Evolutionary conservation across 805 yeast species (phyloP).

Genomic region (Yamadazyma ubonensis): DNA sequence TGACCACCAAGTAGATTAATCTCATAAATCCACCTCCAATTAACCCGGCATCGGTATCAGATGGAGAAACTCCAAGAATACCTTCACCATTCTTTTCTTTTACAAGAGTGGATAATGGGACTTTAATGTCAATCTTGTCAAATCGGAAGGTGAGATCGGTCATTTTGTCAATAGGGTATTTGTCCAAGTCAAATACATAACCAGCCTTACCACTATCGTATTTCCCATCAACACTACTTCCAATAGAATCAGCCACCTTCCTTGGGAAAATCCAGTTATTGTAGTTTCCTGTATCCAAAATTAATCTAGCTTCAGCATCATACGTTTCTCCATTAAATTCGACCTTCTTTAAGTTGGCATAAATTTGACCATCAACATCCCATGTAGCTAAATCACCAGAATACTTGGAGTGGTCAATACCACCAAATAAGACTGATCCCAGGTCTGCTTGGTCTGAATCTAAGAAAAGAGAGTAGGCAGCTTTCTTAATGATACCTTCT

Average conservation of each 20-base stretch:
- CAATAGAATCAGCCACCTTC: constrained; percentile 7
- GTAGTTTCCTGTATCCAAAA: constrained; percentile 22
- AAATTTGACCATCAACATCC: constrained; percentile 14
- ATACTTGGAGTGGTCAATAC: constrained; percentile 27
- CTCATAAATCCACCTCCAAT: constrained; percentile 64
- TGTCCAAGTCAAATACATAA: constrained; percentile 9
- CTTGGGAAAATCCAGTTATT: constrained; percentile 13
- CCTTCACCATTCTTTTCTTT: constrained; percentile 5
- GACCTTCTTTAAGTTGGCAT: constrained; percentile 15
- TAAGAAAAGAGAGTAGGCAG: constrained; percentile 39
- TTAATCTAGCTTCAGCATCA: constrained; percentile 3
- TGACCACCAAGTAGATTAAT: constrained; percentile 61
- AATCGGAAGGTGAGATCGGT: constrained; percentile 13
- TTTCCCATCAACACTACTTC: constrained; percentile 10
- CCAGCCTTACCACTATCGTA: constrained; percentile 13
- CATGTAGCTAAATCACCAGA: constrained; percentile 1
- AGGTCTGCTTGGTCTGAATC: constrained; percentile 18
- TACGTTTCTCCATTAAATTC: constrained; percentile 2
- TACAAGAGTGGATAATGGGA: constrained; percentile 17
- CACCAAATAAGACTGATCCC: constrained; percentile 34
- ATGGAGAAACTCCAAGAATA: constrained; percentile 4
- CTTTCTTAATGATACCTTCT: constrained; percentile 18
- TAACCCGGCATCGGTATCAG: background rate
- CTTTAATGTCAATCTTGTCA: constrained; percentile 11
- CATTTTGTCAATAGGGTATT: constrained; percentile 9